Conservation (phyloP, 306 rosid genomes). For the Casuarina equisetifolia region DNA sequence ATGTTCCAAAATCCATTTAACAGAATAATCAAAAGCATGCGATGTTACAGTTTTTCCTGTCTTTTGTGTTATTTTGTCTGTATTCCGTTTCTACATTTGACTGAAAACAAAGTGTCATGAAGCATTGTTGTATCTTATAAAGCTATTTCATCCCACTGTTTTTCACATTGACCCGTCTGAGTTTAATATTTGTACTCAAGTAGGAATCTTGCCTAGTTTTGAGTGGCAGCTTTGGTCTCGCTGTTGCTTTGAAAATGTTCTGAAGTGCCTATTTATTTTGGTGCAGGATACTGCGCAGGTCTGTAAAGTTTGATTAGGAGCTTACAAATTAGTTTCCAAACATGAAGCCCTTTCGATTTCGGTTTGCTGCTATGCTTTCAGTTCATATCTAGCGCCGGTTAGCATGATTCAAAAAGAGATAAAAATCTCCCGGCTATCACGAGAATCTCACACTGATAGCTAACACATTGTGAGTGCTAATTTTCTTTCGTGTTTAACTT, state of each 20-base stretch:
- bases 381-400: slow-evolving; percentile 30
- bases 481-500: slow-evolving; percentile 23
- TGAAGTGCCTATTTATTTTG: slow-evolving; percentile 10
- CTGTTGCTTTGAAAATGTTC: slow-evolving; percentile 16
- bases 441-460: slow-evolving; percentile 36
- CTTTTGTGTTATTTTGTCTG: neutral
- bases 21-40: neutral
- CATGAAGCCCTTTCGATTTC: slow-evolving; percentile 25
- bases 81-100: neutral
- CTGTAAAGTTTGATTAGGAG: slow-evolving; percentile 38
- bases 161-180: neutral
- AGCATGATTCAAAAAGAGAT: slow-evolving; percentile 16
- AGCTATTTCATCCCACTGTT: neutral
- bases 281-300: slow-evolving; percentile 42
- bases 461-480: slow-evolving; percentile 35
- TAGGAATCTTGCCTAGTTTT: neutral
- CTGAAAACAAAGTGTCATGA: neutral
- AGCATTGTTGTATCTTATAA: neutral
- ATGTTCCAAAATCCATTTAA: neutral
- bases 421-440: slow-evolving; percentile 1
- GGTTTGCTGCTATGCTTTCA: slow-evolving; percentile 32
- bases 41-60: neutral
- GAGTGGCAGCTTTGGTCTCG: slow-evolving; percentile 12
- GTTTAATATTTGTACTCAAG: slow-evolving; percentile 3
- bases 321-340: slow-evolving; percentile 36